These are phyloP conservation scores for Fusarium temperatum DNA, from an alignment of 2,329 filamentous ascomycete genomes.

Conservation along the genomic window DNA sequence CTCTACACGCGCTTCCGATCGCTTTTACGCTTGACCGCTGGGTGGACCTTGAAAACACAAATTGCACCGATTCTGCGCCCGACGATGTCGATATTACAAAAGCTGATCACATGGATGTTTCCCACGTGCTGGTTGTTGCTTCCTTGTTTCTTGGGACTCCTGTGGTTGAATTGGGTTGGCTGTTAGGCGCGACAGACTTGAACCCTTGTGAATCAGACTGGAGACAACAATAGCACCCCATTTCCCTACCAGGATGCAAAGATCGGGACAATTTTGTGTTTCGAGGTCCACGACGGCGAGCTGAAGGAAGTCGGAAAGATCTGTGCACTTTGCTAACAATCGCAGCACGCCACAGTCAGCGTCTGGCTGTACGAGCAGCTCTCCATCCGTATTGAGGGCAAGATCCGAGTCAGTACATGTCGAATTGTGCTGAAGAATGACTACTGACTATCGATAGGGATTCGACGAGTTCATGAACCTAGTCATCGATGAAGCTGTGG, in stretches of 20 bases:
- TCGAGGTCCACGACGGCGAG: not conserved
- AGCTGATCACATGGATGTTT: not conserved
- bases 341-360: slow-evolving; percentile 80
- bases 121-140: not conserved
- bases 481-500: slow-evolving; percentile 93
- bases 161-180: not conserved
- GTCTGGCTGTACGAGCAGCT: slow-evolving; percentile 99
- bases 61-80: not conserved
- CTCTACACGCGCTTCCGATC: not conserved
- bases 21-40: slow-evolving; percentile 17
- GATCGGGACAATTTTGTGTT: not conserved
- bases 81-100: not conserved
- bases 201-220: not conserved
- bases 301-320: not conserved
- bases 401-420: slow-evolving; percentile 80
- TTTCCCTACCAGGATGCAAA: not conserved
- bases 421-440: not conserved
- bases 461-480: slow-evolving; percentile 99
- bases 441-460: slow-evolving; percentile 64
- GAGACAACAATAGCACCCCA: not conserved
- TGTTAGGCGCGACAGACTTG: not conserved
- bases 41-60: slow-evolving; percentile 27
- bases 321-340: slow-evolving; percentile 31
- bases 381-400: slow-evolving; percentile 92
- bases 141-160: not conserved